A percentile compares a stretch with the other conserved stretches of the same genome.
phyloP scores from a whole-genome alignment of 2,329 filamentous ascomycete genomes.

The Scedosporium apiospermum region DNA sequence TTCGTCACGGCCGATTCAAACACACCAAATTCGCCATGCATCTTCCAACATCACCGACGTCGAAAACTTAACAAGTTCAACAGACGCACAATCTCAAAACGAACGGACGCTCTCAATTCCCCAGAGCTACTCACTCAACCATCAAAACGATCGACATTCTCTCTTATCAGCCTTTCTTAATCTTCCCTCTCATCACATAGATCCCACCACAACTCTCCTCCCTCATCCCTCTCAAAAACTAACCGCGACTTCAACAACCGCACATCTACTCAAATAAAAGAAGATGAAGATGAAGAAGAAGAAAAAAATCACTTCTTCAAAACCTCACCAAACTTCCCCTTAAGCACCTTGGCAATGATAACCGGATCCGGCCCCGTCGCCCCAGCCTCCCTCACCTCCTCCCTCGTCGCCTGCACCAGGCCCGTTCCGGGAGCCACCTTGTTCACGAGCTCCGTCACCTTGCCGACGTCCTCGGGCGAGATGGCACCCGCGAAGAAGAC shows the following conservation, averaged over 20 bases:
- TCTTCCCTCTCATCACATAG: not conserved
- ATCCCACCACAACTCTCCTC: not conserved
- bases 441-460: conserved; percentile 6
- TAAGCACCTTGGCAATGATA: conserved; percentile 7
- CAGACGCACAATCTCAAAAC: no score
- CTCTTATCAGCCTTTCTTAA: no score
- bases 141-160: no score
- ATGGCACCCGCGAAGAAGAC: conserved; percentile 5
- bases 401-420: not conserved
- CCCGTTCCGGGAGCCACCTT: not conserved
- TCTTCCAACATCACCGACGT: no score
- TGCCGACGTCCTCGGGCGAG: not conserved
- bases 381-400: conserved; percentile 5
- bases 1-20: no score
- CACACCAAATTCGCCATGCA: no score
- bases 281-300: not conserved
- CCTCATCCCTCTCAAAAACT: not conserved
- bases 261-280: no score
- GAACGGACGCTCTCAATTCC: no score
- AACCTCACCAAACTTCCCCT: conserved; percentile 7
- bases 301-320: not conserved
- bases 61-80: no score
- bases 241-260: no score
- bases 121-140: no score
- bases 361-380: conserved; percentile 2